Percentiles rank a stretch among this genome's conserved stretches.
Conservation (phyloP, 1,284 basidiomycete species). For the Sporisorium iseilematis-ciliati region DNA sequence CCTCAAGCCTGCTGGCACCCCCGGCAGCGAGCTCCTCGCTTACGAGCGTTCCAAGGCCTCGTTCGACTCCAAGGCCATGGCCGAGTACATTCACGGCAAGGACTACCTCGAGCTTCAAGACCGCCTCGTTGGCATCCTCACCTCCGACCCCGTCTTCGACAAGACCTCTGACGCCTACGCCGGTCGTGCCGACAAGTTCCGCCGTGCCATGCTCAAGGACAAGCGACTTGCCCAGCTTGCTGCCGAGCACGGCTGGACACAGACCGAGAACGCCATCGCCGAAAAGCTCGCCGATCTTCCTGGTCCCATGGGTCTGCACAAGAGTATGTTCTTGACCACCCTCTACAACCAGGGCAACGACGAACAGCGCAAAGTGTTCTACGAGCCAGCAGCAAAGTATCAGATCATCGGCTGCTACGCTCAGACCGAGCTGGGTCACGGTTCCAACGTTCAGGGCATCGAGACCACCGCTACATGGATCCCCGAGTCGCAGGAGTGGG, state of each 20-base stretch:
- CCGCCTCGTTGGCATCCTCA: conserved; percentile 73
- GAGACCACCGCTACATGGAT: conserved; percentile 64
- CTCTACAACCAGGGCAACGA: conserved; percentile 62
- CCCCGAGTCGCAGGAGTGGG: conserved; percentile 55
- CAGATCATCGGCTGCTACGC: conserved; percentile 65
- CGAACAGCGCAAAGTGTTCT: conserved; percentile 62
- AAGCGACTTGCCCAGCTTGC: conserved; percentile 69
- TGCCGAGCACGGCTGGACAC: conserved; percentile 70
- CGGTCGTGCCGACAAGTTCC: conserved; percentile 68
- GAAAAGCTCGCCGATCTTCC: conserved; percentile 63
- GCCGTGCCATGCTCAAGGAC: conserved; percentile 67
- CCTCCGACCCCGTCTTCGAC: conserved; percentile 76
- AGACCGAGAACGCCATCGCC: conserved; percentile 41
- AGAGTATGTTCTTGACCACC: conserved; percentile 66
- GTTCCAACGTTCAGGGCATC: conserved; percentile 62
- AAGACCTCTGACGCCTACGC: conserved; percentile 75
- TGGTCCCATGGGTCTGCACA: conserved; percentile 61
- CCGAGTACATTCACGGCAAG: conserved; percentile 62
- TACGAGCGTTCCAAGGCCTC: conserved; percentile 62
- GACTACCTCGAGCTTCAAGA: conserved; percentile 70
- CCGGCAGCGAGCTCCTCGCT: conserved; percentile 58
- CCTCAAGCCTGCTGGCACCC: conserved; percentile 62
- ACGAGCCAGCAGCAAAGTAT: conserved; percentile 57
- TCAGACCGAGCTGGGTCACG: conserved; percentile 65
- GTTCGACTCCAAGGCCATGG: conserved; percentile 60